phyloP scores from a whole-genome alignment of 2,329 filamentous ascomycete species.

The Aspergillus novofumigatus region DNA sequence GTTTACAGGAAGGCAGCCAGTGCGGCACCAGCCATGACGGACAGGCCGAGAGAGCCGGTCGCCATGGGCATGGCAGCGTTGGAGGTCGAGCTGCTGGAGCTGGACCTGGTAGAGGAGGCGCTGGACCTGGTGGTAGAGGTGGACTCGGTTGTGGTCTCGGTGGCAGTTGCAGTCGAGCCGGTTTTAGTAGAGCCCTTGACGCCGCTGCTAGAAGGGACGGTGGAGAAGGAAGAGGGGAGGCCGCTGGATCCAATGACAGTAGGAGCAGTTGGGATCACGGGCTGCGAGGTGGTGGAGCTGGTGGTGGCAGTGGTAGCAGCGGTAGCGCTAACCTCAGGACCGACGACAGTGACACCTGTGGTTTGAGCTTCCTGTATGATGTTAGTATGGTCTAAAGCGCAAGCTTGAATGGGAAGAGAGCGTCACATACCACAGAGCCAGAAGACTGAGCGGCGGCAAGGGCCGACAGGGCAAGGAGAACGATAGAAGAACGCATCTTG shows the following conservation, averaged over 20 bases:
- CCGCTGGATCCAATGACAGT: slow-evolving; percentile 20
- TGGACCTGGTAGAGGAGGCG: slow-evolving; percentile 10
- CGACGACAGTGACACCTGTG: background rate
- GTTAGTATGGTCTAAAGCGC: background rate
- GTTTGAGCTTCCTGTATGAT: background rate
- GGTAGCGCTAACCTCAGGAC: background rate
- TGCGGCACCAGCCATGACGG: slow-evolving; percentile 39
- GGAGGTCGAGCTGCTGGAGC: slow-evolving; percentile 20
- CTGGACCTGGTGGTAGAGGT: slow-evolving; percentile 16
- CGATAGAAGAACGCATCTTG: slow-evolving; percentile 46
- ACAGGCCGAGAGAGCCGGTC: slow-evolving; percentile 34
- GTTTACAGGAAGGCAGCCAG: slow-evolving; percentile 42
- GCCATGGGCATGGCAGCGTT: slow-evolving; percentile 32
- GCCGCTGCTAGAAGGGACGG: slow-evolving; percentile 19
- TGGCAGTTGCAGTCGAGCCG: slow-evolving; percentile 18
- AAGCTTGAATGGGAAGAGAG: background rate
- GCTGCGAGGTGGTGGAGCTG: slow-evolving; percentile 30
- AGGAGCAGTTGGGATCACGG: slow-evolving; percentile 23
- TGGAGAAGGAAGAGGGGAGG: slow-evolving; percentile 22
- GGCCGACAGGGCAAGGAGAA: slow-evolving; percentile 43
- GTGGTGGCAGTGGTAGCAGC: background rate
- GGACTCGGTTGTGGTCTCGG: slow-evolving; percentile 19
- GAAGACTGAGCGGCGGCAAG: slow-evolving; percentile 38
- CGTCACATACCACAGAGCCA: slow-evolving; percentile 17
- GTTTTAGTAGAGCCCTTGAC: slow-evolving; percentile 8